These are phyloP conservation scores for Haplosporangium sp. DNA, from an alignment of 371 early-diverging fungal species.

Conservation along the genomic window DNA sequence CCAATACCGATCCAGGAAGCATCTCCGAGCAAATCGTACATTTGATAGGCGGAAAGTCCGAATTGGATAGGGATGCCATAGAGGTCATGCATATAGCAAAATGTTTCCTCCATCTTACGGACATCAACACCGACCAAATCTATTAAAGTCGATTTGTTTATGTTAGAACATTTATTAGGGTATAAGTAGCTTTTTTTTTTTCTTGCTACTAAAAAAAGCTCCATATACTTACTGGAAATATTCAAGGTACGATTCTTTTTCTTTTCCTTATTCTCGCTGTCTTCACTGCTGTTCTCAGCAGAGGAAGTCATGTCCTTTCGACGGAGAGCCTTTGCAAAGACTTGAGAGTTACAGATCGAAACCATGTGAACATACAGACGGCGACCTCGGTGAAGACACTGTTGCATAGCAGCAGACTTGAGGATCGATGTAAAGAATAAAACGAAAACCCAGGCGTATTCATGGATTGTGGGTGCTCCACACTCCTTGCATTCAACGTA, in stretches of 20 bases:
- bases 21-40: slow-evolving; percentile 71
- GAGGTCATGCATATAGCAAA: slow-evolving; percentile 63
- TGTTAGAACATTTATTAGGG: not conserved
- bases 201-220: not conserved
- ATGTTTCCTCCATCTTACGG: slow-evolving; percentile 59
- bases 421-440: slow-evolving; percentile 62
- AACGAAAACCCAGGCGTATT: slow-evolving; percentile 69
- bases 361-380: slow-evolving; percentile 61
- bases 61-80: slow-evolving; percentile 72
- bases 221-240: slow-evolving; percentile 32
- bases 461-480: slow-evolving; percentile 41
- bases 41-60: slow-evolving; percentile 64
- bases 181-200: too few species aligned
- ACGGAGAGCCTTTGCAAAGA: slow-evolving; percentile 66
- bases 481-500: slow-evolving; percentile 62
- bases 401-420: slow-evolving; percentile 61
- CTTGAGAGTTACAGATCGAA: slow-evolving; percentile 69
- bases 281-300: slow-evolving; percentile 13
- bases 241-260: slow-evolving; percentile 55
- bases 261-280: slow-evolving; percentile 12
- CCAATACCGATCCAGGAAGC: slow-evolving; percentile 76
- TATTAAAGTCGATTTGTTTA: not conserved
- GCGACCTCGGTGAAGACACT: slow-evolving; percentile 68
- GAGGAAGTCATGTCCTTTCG: slow-evolving; percentile 61
- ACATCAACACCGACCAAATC: slow-evolving; percentile 69